phyloP scores from a whole-genome alignment of 805 yeast genomes.

The Candida chauliodis region DNA sequence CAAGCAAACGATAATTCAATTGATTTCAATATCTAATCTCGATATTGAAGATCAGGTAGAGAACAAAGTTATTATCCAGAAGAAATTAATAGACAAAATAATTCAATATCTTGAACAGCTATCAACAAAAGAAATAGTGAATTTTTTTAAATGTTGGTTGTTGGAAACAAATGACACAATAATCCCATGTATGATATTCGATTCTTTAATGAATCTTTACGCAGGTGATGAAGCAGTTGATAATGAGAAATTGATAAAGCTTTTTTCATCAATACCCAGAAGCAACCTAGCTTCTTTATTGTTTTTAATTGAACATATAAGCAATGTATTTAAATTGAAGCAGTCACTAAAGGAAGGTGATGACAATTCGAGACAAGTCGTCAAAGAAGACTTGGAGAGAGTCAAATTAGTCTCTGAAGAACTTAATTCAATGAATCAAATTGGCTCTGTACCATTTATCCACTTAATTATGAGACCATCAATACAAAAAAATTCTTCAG shows the following conservation, averaged over 20 bases:
- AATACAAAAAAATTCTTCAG: constrained; percentile 28
- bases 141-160: constrained; percentile 38
- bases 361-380: constrained; percentile 24
- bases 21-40: not conserved
- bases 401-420: constrained; percentile 6
- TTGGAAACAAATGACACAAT: constrained; percentile 39
- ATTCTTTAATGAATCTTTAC: constrained; percentile 23
- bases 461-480: constrained; percentile 42
- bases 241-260: constrained; percentile 14
- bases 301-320: constrained; percentile 33
- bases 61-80: constrained; percentile 21
- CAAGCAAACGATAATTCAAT: constrained; percentile 19
- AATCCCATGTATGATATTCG: constrained; percentile 40
- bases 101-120: constrained; percentile 11
- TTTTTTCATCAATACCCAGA: constrained; percentile 33
- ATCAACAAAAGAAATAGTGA: constrained; percentile 15
- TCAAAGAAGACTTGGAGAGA: constrained; percentile 9
- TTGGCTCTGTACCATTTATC: constrained; percentile 38
- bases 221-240: constrained; percentile 3
- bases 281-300: constrained; percentile 37
- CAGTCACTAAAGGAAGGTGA: constrained; percentile 23
- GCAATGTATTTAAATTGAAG: constrained; percentile 20
- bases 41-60: constrained; percentile 9
- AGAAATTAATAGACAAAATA: constrained; percentile 18
- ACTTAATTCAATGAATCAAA: constrained; percentile 33